A percentile compares a stretch with the other conserved stretches of the same genome.
These are phyloP conservation scores for Nitzschia sp. DNA, from an alignment of 108 stramenopile species.

Conservation along the genomic window DNA sequence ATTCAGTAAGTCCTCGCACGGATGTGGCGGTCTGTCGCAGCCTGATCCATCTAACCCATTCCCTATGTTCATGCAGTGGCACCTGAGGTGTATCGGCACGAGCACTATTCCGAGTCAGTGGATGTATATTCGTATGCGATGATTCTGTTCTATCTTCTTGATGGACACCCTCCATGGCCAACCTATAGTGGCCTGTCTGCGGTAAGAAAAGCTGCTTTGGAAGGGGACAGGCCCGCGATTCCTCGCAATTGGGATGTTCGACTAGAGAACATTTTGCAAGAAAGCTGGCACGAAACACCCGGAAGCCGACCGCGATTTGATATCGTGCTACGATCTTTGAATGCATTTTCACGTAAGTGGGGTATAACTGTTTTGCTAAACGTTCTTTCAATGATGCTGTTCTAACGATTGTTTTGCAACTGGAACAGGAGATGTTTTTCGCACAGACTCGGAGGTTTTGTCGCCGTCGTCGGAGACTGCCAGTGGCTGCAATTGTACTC, in stretches of 20 bases:
- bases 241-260: constrained; percentile 69
- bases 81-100: constrained; percentile 83
- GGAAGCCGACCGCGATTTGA: constrained; percentile 67
- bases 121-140: constrained; percentile 90
- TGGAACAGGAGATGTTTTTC: constrained; percentile 20
- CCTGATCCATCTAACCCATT: not conserved
- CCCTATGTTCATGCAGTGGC: constrained; percentile 48
- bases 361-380: not conserved
- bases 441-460: constrained; percentile 18
- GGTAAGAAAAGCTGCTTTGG: constrained; percentile 64
- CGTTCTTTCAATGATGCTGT: not conserved
- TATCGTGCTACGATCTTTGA: constrained; percentile 53
- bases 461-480: not conserved
- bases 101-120: constrained; percentile 86
- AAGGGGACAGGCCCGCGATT: constrained; percentile 78
- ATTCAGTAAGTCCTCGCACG: constrained; percentile 36
- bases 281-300: constrained; percentile 85
- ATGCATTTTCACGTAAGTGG: constrained; percentile 43
- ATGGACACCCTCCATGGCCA: constrained; percentile 78
- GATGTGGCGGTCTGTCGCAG: not conserved
- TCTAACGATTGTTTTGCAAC: not conserved
- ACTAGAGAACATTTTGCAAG: constrained; percentile 59
- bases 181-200: constrained; percentile 66
- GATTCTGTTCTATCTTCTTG: constrained; percentile 83
- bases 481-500: constrained; percentile 12